Evolutionary conservation across 1,139 yeast genomes (phyloP).

Genomic region (Sugiyamaella japonica): DNA sequence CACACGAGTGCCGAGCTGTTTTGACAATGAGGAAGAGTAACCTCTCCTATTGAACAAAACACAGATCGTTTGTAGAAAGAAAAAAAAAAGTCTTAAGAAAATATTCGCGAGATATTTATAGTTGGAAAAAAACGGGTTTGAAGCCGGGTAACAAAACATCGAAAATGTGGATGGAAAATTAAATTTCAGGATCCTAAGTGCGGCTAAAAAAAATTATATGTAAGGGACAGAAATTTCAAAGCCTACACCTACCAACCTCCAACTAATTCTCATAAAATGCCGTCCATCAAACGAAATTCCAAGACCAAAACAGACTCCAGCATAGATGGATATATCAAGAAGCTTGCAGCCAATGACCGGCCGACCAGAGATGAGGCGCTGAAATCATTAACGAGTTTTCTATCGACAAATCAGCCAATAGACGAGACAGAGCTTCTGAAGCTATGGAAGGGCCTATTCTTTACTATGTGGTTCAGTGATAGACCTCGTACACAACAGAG

Average conservation of each 20-base stretch:
- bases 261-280: conserved; percentile 25
- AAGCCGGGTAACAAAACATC: conserved; percentile 11
- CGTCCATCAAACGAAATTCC: conserved; percentile 24
- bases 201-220: conserved; percentile 13
- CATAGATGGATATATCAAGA: conserved; percentile 51
- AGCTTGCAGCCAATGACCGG: conserved; percentile 79
- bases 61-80: conserved; percentile 28
- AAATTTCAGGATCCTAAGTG: conserved; percentile 1
- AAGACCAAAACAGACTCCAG: conserved; percentile 43
- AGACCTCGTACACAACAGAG: conserved; percentile 88
- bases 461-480: conserved; percentile 93
- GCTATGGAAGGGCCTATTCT: conserved; percentile 92
- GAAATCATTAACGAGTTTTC: conserved; percentile 60
- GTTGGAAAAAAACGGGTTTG: conserved; percentile 7
- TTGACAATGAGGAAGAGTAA: conserved; percentile 23
- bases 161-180: no score
- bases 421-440: conserved; percentile 66
- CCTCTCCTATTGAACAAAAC: conserved; percentile 27
- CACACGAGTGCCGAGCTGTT: conserved; percentile 37
- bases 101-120: conserved; percentile 11
- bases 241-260: not conserved
- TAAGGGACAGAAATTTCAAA: not conserved
- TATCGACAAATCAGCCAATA: conserved; percentile 47
- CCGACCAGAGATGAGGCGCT: conserved; percentile 75
- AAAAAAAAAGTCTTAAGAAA: conserved; percentile 9